phyloP scores from a whole-genome alignment of 1,284 basidiomycete species.

The Tilletia horrida region DNA sequence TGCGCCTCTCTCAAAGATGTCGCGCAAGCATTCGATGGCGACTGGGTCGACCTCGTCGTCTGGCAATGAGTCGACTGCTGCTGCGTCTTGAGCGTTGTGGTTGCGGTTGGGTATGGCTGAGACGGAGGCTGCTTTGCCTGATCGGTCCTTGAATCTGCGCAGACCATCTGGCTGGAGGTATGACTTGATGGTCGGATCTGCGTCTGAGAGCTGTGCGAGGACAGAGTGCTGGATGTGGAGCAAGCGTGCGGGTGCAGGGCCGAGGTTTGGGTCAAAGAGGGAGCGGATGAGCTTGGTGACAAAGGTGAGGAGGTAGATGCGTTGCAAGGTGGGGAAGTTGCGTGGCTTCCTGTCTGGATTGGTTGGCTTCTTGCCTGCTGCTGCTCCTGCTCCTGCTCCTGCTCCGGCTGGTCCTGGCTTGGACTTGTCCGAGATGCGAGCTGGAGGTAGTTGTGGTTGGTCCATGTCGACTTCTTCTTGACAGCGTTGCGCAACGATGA shows the following conservation, averaged over 20 bases:
- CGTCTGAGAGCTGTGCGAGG: slow-evolving; percentile 2
- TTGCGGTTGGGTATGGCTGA: background rate
- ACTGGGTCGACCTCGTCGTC: slow-evolving; percentile 2
- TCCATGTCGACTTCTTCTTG: no score
- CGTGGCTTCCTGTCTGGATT: slow-evolving; percentile 5
- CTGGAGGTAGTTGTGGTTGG: no score
- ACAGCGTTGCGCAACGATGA: no score
- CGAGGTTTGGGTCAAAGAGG: slow-evolving; percentile 9
- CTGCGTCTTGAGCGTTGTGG: background rate
- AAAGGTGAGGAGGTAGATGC: slow-evolving; percentile 18
- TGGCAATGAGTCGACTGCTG: background rate
- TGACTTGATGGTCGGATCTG: background rate
- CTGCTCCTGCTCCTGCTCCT: background rate
- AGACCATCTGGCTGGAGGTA: background rate
- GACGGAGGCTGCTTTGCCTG: background rate
- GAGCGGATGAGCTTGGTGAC: slow-evolving; percentile 10
- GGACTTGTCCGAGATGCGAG: no score
- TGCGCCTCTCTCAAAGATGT: slow-evolving; percentile 4
- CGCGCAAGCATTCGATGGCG: slow-evolving; percentile 1
- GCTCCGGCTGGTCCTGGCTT: no score
- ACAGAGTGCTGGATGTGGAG: slow-evolving; percentile 15
- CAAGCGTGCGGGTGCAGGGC: background rate
- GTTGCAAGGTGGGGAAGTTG: slow-evolving; percentile 15
- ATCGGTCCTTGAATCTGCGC: background rate
- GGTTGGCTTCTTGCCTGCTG: background rate